phyloP scores from a whole-genome alignment of 2,329 filamentous ascomycete genomes.

The Cladosporium sp. region DNA sequence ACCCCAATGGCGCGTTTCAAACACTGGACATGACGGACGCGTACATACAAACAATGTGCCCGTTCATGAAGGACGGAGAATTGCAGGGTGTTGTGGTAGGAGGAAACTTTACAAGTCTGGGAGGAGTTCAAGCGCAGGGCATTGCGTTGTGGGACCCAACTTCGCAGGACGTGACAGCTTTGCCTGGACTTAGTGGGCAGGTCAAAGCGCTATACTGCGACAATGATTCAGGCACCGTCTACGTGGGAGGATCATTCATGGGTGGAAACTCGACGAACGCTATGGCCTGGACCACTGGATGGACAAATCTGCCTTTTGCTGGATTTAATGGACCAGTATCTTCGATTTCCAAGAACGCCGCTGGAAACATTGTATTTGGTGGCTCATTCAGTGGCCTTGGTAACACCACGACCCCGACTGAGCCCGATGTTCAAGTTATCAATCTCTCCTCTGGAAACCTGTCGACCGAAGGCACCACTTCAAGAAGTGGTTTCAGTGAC shows the following conservation, averaged over 20 bases:
- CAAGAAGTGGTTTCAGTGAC: slow-evolving; percentile 62
- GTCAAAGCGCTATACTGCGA: slow-evolving; percentile 84
- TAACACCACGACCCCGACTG: slow-evolving; percentile 65
- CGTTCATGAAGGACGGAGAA: slow-evolving; percentile 61
- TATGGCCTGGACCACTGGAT: slow-evolving; percentile 72
- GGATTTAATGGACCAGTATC: slow-evolving; percentile 92
- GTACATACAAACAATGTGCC: slow-evolving; percentile 83
- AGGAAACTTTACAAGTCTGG: slow-evolving; percentile 92
- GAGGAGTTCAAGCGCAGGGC: slow-evolving; percentile 67
- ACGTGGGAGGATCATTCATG: slow-evolving; percentile 82
- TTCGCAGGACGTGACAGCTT: slow-evolving; percentile 63
- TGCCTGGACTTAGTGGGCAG: slow-evolving; percentile 75
- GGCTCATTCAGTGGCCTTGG: slow-evolving; percentile 84
- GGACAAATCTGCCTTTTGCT: slow-evolving; percentile 78
- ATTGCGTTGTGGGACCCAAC: slow-evolving; percentile 77
- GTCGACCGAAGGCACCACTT: slow-evolving; percentile 58
- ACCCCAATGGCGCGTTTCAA: slow-evolving; percentile 80
- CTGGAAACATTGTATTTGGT: slow-evolving; percentile 86
- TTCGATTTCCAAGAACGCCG: slow-evolving; percentile 73
- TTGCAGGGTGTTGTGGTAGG: slow-evolving; percentile 75
- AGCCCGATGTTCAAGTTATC: slow-evolving; percentile 70
- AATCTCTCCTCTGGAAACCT: slow-evolving; percentile 78
- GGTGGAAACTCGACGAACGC: slow-evolving; percentile 82
- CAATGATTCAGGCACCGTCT: slow-evolving; percentile 68
- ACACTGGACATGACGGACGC: slow-evolving; percentile 68